Percentiles rank a stretch among this genome's conserved stretches.
phyloP scores from a whole-genome alignment of 768 basidiomycete species.

The Pisolithus albus region DNA sequence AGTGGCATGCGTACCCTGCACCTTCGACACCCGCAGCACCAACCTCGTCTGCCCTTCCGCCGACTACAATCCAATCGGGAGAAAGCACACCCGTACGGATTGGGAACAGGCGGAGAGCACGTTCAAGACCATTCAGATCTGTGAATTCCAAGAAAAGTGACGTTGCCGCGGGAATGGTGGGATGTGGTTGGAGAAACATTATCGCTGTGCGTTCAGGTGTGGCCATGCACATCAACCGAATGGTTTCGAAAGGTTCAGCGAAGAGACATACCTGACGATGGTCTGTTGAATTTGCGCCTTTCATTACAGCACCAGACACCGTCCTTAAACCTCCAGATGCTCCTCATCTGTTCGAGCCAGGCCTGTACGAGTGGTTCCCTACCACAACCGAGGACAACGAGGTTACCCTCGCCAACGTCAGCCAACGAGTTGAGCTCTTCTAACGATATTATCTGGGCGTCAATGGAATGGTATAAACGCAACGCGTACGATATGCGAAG shows the following conservation, averaged over 20 bases:
- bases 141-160: slow-evolving; percentile 57
- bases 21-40: slow-evolving; percentile 72
- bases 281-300: slow-evolving; percentile 10
- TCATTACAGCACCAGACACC: slow-evolving; percentile 10
- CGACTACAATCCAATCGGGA: slow-evolving; percentile 73
- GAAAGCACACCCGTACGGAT: slow-evolving; percentile 72
- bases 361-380: slow-evolving; percentile 27
- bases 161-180: slow-evolving; percentile 23
- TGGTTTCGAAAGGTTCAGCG: background rate
- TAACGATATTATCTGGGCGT: slow-evolving; percentile 51
- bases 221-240: background rate
- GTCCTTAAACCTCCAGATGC: slow-evolving; percentile 16
- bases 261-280: slow-evolving; percentile 15
- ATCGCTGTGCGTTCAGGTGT: slow-evolving; percentile 45
- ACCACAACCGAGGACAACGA: slow-evolving; percentile 51
- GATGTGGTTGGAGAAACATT: slow-evolving; percentile 9
- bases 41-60: slow-evolving; percentile 41
- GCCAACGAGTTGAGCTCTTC: slow-evolving; percentile 28
- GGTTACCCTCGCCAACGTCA: slow-evolving; percentile 35
- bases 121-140: slow-evolving; percentile 55
- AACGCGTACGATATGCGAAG: slow-evolving; percentile 63
- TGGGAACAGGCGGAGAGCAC: slow-evolving; percentile 68
- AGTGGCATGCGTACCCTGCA: slow-evolving; percentile 54
- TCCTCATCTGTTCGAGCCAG: slow-evolving; percentile 23
- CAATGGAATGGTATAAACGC: slow-evolving; percentile 61